These are phyloP conservation scores for Cytauxzoon felis DNA, from an alignment of 169 alveolate species.

Conservation along the genomic window DNA sequence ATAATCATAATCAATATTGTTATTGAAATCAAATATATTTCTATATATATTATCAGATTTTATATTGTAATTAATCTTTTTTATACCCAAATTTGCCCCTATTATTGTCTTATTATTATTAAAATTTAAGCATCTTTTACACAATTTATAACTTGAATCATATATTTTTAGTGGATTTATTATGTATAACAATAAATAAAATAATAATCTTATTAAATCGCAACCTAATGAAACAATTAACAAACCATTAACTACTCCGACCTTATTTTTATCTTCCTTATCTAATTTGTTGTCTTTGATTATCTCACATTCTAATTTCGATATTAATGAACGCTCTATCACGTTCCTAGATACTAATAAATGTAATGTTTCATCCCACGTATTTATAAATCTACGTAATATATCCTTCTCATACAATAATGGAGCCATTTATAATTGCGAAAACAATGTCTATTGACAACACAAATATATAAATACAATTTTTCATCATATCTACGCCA, in stretches of 20 bases:
- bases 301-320: slow-evolving; percentile 1
- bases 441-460: no score
- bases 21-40: slow-evolving; percentile 29
- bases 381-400: slow-evolving; percentile 46
- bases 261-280: neutral
- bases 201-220: slow-evolving; percentile 42
- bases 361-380: slow-evolving; percentile 52
- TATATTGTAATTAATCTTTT: slow-evolving; percentile 30
- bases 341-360: slow-evolving; percentile 18
- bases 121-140: no score
- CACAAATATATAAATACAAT: no score
- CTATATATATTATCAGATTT: slow-evolving; percentile 18
- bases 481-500: no score
- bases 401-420: slow-evolving; percentile 57
- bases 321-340: slow-evolving; percentile 2
- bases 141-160: no score
- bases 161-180: slow-evolving; percentile 55
- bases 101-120: no score
- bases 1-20: no score
- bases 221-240: slow-evolving; percentile 49
- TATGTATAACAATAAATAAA: slow-evolving; percentile 49
- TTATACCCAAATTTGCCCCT: slow-evolving; percentile 12
- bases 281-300: slow-evolving; percentile 5
- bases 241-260: slow-evolving; percentile 33
- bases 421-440: slow-evolving; percentile 38